Percentiles rank a stretch among this genome's conserved stretches.
phyloP scores from a whole-genome alignment of 108 stramenopile genomes.

The Skeletonema menzelii region DNA sequence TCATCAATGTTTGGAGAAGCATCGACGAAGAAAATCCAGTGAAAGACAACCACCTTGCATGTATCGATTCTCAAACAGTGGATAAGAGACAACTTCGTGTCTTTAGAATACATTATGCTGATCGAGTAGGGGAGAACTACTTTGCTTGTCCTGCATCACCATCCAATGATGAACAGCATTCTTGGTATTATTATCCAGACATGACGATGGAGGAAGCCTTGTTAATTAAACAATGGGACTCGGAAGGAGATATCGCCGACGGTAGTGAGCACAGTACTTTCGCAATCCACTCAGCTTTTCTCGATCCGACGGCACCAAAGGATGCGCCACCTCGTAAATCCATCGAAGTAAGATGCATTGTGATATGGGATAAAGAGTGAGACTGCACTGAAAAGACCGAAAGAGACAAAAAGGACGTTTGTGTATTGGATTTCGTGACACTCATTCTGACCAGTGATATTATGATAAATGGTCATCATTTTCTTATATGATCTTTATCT shows the following conservation, averaged over 20 bases:
- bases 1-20: conserved; percentile 68
- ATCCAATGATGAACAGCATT: conserved; percentile 19
- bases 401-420: background rate
- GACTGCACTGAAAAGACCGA: background rate
- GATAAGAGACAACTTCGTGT: conserved; percentile 37
- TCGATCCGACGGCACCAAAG: conserved; percentile 32
- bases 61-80: conserved; percentile 47
- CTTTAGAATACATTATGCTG: conserved; percentile 59
- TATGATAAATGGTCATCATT: no score
- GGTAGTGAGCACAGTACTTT: conserved; percentile 21
- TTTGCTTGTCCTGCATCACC: conserved; percentile 31
- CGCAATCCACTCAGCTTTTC: conserved; percentile 50
- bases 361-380: conserved; percentile 41
- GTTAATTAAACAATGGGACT: conserved; percentile 56
- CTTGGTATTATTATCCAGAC: conserved; percentile 60
- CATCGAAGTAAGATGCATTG: conserved; percentile 59
- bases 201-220: conserved; percentile 58
- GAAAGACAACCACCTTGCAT: conserved; percentile 52
- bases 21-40: conserved; percentile 50
- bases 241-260: conserved; percentile 43
- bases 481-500: background rate
- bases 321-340: conserved; percentile 37
- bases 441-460: no score
- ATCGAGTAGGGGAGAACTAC: conserved; percentile 64
- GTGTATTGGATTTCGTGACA: no score